Evolutionary conservation across 148 eudicot genomes (phyloP), one percentile per base, ranked within the genome.

Genomic region (Talinum fruticosum): DNA sequence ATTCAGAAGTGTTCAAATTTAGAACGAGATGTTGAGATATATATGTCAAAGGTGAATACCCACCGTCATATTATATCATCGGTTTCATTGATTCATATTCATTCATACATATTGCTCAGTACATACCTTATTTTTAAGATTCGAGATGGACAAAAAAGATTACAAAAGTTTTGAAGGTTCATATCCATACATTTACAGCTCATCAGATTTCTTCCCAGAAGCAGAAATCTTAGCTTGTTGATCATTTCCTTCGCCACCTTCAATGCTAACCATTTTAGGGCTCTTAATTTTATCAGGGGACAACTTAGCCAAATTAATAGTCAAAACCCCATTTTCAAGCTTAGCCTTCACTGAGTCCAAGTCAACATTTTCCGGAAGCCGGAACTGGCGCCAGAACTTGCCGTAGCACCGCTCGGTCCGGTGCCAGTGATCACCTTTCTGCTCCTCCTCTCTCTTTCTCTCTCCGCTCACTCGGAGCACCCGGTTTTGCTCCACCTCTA

Each of bases 391-490:
- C 82, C 76, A 75, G 41, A 84, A 84, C 80, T 84, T 84, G 5
- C 87, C 87, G 32, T 71, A 77, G 16, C 75, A 73, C 21, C 86
- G 57, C 79, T 84, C 86, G 0, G 59, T 81, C 5, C 86, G 68
- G 41, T 84, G 86, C 86, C 86, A 84, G 45, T 80, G 83, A 70
- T 77, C 86, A 12, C 76, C 83, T n/a, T 80, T 57, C 78, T 80
- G 74, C 86, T 84, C 86, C 18, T 84, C 80, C 73, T 84, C 83
- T 66, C 82, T 76, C 73, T 76, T 81, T 13, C 82, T 72, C 75
- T 86, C 86, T 18, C 88, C 88, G 14, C 84, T 82, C 14, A 87
- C 81, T 6, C 85, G 59, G 37, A 84, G 38, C 49, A 87, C 87
- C 21, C 86, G 41, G 69, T 80, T 80, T 29, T 82, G 80, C 71